Conservation (phyloP, 129 eudicot genomes). For the Tanacetum coccineum region DNA sequence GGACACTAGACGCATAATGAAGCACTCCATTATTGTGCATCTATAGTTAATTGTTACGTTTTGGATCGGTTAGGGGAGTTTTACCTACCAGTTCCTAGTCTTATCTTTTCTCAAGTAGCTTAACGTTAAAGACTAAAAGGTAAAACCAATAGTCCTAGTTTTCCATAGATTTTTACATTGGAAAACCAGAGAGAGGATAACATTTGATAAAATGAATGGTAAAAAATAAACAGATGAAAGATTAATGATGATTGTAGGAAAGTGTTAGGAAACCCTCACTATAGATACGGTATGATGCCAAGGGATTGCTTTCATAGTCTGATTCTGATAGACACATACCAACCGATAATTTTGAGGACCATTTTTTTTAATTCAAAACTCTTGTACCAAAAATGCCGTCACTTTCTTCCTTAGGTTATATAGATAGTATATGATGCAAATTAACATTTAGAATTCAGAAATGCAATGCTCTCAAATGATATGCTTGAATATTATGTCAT, state of each 20-base stretch:
- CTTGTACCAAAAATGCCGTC: background rate
- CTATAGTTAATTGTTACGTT: background rate
- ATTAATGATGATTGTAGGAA: no score
- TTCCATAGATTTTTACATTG: background rate
- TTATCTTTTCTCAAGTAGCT: background rate
- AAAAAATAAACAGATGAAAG: no score
- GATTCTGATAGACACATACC: no score
- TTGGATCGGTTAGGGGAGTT: background rate
- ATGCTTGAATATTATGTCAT: background rate
- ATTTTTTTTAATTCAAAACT: no score
- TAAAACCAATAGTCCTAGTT: background rate
- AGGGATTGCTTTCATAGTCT: no score
- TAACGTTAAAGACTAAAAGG: background rate
- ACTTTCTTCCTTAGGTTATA: constrained; percentile 1
- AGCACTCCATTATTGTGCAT: background rate
- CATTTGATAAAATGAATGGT: no score
- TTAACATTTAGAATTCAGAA: background rate
- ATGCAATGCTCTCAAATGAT: background rate
- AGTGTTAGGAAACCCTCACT: no score
- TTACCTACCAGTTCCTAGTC: background rate
- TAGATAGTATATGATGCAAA: background rate
- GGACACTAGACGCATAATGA: background rate
- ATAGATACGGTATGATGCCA: no score
- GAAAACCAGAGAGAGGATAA: no score
- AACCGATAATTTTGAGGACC: no score